Evolutionary conservation across 2,329 filamentous ascomycete species (phyloP), one percentile per base, ranked within the genome.

Genomic region (Aaosphaeria pasadenensis): DNA sequence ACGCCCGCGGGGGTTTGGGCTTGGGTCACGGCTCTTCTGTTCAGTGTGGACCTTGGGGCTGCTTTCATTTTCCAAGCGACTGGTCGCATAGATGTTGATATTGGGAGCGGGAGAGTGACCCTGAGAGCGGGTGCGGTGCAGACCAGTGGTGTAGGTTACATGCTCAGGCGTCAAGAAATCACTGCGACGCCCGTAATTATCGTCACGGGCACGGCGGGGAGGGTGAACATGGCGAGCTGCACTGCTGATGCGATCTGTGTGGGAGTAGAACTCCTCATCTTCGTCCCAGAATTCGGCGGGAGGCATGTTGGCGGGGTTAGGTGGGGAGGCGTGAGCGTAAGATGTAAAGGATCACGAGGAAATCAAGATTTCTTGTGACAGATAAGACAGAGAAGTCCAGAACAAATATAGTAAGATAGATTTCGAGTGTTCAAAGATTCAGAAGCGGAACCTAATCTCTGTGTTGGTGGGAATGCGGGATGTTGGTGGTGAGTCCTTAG

Each of bases 81-180:
- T 69, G 46, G 71, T 71, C n/a, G 33, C 33, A 64, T 74, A 71
- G 51, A 76, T 74, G 55, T 73, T 74, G 52, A 77, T 70, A 42
- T 72, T 70, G 13, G 74, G 74, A n/a, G 63, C 63, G 11, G 72
- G 72, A 28, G 64, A 54, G 46, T 72, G 67, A 40, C 75, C 74
- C 39, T 70, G 67, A 11, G 74, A 76, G 49, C 73, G 70, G 42
- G 71, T 72, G 46, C 75, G 72, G 43, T 75, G 70, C 11, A 76
- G 68, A 39, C 66, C 64, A 39, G 56, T 53, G 1, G 58, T 52
- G 36, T 59, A 67, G 45, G 44, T 42, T 31, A 57, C 54, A 13
- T 51, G 52, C 40, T 68, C 61, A 1, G 66, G 67, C 9, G 46
- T 49, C 28, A 70, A 57, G 17, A 63, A 62, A 35, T 69, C 64